A percentile compares a stretch with the other conserved stretches of the same genome.
Conservation (phyloP, 371 early-diverging fungal species). For the Fennellomyces sp. region DNA sequence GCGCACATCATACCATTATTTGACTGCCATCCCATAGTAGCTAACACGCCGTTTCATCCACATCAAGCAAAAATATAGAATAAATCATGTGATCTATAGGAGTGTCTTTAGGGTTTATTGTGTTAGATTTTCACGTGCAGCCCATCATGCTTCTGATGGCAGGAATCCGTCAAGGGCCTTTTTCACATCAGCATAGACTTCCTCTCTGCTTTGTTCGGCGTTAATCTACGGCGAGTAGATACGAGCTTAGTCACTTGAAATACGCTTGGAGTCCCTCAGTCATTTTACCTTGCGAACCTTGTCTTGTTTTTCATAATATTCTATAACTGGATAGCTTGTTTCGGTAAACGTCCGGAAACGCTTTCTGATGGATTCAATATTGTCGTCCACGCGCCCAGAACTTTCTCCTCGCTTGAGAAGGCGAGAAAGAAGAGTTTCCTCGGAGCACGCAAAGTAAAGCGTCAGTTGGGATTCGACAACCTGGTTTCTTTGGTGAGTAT, state of each 20-base stretch:
- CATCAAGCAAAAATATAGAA: too few species aligned
- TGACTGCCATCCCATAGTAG: too few species aligned
- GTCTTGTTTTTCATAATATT: slow-evolving; percentile 67
- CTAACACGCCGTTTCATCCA: too few species aligned
- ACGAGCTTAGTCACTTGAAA: too few species aligned
- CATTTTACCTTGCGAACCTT: slow-evolving; percentile 80
- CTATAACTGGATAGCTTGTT: slow-evolving; percentile 90
- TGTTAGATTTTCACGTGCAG: too few species aligned
- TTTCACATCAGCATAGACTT: slow-evolving; percentile 58
- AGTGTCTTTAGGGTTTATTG: too few species aligned
- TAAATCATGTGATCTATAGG: too few species aligned
- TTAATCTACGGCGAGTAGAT: slow-evolving; percentile 66
- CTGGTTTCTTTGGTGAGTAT: slow-evolving; percentile 23
- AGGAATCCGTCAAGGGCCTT: slow-evolving; percentile 45
- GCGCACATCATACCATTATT: too few species aligned
- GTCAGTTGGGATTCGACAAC: slow-evolving; percentile 72
- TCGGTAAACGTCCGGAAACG: slow-evolving; percentile 87
- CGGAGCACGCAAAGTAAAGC: slow-evolving; percentile 93
- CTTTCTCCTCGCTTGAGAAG: slow-evolving; percentile 91
- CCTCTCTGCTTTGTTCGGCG: slow-evolving; percentile 58
- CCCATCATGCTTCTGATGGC: slow-evolving; percentile 4
- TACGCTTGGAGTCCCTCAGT: slow-evolving; percentile 74
- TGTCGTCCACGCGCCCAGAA: slow-evolving; percentile 93
- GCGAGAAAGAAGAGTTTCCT: slow-evolving; percentile 85
- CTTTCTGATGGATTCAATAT: slow-evolving; percentile 94